Base-by-base conservation (phyloP, 2,329 filamentous ascomycete genomes). In the Colletotrichum sp. region DNA sequence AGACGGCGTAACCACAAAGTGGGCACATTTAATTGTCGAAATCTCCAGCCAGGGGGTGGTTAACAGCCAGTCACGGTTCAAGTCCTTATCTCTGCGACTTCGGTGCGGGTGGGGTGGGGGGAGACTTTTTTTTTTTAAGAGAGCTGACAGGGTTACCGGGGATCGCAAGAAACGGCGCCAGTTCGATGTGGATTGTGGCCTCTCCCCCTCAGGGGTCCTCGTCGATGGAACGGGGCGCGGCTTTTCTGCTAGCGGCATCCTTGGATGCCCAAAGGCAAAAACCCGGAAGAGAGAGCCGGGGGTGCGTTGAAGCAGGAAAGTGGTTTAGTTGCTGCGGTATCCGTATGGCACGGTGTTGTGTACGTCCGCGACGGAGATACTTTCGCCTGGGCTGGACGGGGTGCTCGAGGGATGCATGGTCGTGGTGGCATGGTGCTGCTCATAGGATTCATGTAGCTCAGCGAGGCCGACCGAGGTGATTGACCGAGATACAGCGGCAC, bases 71-170 rank as follows among this genome's bases (percentile, higher is more conserved):
- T 76, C 70, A 76, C 52, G 61, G 57, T 29, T 22, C 16, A n/a
- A 29, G 69, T 69, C 49, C 73, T 76, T 73, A 76, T 76, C 73
- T 76, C 59, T 76, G 57, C 39, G 70, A 74, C 72, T 36, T 74
- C 29, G 59, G 71, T 63, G 65, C 59, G 67, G 62, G 73, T 67
- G 73, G 73, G 70, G 29, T 32, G 29, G 67, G 55, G 25, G 32
- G 19, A 15, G 16, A 52, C n/a, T 52, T 49, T 49, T 52, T 49
- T 49, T 49, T 49, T 52, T 22, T 52, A 52, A 52, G 67, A 44
- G 19, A 34, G 70, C 27, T 59, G 22, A 27, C 27, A 32, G 52
- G 49, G 63, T 67, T 49, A 22, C 66, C 49, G n/a, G 66, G 52
- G 25, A 52, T 52, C 44, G 34, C 36, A 67, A 44, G 39, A n/a